Evolutionary conservation across 768 basidiomycete genomes (phyloP).

Genomic region (Russula dissimulans): DNA sequence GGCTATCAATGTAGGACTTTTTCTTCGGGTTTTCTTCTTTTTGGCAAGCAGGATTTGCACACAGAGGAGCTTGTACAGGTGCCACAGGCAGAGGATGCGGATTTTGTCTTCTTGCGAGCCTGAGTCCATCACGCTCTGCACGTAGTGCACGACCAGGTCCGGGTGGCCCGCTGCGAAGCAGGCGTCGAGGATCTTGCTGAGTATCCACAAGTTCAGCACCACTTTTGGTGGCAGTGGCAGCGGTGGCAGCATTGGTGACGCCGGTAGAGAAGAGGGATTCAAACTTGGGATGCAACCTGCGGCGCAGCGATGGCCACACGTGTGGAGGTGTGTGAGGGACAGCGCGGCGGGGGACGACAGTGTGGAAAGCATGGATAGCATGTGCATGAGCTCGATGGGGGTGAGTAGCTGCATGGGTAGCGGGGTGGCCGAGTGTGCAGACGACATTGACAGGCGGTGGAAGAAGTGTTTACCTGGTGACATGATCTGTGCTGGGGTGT

Average conservation of each 20-base stretch:
- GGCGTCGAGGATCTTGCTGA: conserved; percentile 46
- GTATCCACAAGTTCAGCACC: conserved; percentile 37
- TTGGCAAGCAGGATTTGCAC: conserved; percentile 35
- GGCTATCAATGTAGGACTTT: no score
- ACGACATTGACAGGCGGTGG: conserved; percentile 49
- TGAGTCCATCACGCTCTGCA: conserved; percentile 47
- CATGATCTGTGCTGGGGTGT: neutral
- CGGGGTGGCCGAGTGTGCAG: conserved; percentile 49
- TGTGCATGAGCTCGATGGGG: neutral
- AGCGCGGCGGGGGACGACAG: conserved; percentile 25
- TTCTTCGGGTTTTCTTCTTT: no score
- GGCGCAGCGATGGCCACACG: conserved; percentile 25
- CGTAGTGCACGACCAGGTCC: conserved; percentile 44
- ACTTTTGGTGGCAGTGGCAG: conserved; percentile 28
- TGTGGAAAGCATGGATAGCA: conserved; percentile 23
- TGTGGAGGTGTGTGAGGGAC: conserved; percentile 34
- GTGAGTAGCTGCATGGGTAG: conserved; percentile 35
- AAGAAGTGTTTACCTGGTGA: conserved; percentile 9
- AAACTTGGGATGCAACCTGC: no score
- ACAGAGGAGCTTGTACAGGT: neutral
- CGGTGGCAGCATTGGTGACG: neutral
- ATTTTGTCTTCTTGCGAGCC: no score
- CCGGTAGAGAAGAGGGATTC: conserved; percentile 40
- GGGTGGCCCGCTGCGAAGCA: conserved; percentile 44
- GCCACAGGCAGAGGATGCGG: neutral